Percentiles rank a stretch among this genome's conserved stretches.
Evolutionary conservation across 805 yeast genomes (phyloP).

Genomic region (Hanseniaspora guilliermondii): DNA sequence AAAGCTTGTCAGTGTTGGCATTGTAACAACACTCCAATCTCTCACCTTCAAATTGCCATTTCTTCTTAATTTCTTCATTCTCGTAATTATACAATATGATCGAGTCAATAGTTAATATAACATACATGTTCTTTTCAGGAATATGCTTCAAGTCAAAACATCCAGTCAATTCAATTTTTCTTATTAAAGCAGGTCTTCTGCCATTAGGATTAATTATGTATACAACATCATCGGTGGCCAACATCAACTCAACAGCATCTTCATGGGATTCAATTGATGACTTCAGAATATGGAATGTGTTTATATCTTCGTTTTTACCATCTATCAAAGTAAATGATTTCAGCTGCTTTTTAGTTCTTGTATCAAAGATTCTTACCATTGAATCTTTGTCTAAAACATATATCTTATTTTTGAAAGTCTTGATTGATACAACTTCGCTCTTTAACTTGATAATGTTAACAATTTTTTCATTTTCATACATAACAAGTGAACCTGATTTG

Average conservation of each 20-base stretch:
- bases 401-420: conserved; percentile 27
- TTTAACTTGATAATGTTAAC: conserved; percentile 28
- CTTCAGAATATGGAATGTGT: conserved; percentile 22
- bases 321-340: conserved; percentile 27
- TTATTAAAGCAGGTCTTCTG: conserved; percentile 24
- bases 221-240: conserved; percentile 32
- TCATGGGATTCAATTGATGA: conserved; percentile 10
- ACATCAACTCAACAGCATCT: conserved; percentile 20
- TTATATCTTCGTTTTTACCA: conserved; percentile 25
- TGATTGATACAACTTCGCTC: conserved; percentile 28
- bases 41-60: conserved; percentile 21
- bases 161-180: conserved; percentile 19
- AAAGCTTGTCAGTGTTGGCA: conserved; percentile 6
- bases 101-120: conserved; percentile 19
- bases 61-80: conserved; percentile 15
- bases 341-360: conserved; percentile 25
- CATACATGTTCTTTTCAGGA: conserved; percentile 17
- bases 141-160: conserved; percentile 17
- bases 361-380: conserved; percentile 26
- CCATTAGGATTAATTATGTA: conserved; percentile 52
- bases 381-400: conserved; percentile 27
- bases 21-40: conserved; percentile 16
- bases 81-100: conserved; percentile 2
- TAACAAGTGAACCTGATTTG: conserved; percentile 24
- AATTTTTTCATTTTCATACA: conserved; percentile 28